phyloP scores from a whole-genome alignment of 345 rosid species.

The Turritis glabra region DNA sequence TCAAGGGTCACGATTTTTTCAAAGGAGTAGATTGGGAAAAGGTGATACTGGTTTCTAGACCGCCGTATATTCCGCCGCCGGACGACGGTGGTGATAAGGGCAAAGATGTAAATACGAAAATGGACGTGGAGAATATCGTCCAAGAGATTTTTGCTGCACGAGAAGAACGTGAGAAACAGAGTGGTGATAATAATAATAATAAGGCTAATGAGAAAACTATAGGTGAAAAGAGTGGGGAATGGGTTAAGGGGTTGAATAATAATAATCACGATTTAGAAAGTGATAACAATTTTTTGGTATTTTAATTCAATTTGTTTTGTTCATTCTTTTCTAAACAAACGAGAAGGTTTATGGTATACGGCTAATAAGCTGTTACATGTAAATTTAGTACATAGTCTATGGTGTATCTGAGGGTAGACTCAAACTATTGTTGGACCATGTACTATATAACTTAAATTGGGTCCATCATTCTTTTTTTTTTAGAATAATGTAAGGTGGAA shows the following conservation, averaged over 20 bases:
- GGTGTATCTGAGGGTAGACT: no score
- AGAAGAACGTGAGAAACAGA: slow-evolving; percentile 21
- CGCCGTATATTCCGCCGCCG: slow-evolving; percentile 66
- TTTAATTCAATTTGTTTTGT: slow-evolving; percentile 12
- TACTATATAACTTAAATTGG: background rate
- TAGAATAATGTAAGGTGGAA: background rate
- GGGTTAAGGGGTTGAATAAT: slow-evolving; percentile 35
- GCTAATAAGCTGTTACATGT: background rate
- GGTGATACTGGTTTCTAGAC: slow-evolving; percentile 51
- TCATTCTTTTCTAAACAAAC: background rate
- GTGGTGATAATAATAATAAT: background rate
- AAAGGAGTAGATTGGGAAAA: slow-evolving; percentile 61
- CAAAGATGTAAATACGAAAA: slow-evolving; percentile 22
- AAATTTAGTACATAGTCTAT: background rate
- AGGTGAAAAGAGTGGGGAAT: slow-evolving; percentile 3
- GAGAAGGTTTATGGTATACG: background rate
- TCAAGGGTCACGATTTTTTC: slow-evolving; percentile 76
- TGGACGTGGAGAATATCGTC: slow-evolving; percentile 71
- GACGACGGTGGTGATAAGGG: slow-evolving; percentile 19
- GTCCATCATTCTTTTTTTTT: background rate
- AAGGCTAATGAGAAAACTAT: background rate
- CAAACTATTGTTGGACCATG: background rate
- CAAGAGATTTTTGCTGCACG: slow-evolving; percentile 45
- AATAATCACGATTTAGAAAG: slow-evolving; percentile 13
- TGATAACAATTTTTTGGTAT: slow-evolving; percentile 31